Evolutionary conservation across 139 green algal genomes (phyloP), one percentile per base, ranked within the genome.

Genomic region (Eudorina sp.): DNA sequence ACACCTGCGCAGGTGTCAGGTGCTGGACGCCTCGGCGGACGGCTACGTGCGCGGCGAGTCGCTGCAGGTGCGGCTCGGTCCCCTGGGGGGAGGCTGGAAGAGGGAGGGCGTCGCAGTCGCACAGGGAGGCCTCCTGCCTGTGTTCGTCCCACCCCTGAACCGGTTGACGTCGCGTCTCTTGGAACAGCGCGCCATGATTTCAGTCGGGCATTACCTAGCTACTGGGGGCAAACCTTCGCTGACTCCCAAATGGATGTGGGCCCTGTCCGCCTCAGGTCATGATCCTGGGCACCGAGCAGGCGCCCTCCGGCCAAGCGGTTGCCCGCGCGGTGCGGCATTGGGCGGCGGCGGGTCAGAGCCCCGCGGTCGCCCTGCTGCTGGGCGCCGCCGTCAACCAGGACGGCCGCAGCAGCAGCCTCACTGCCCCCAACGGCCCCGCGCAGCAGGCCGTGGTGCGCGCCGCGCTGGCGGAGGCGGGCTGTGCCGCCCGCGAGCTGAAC

Each of bases 401-500:
- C 84, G 96, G 95, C 1, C 94, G 95, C 86, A 96, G 93, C 80
- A 96, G 93, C 88, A 92, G 91, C 74, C 91, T 99, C 55, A 98
- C 97, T 0, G 96, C 97, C 14, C 97, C 97, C 53, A 98, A 97
- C 88, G 97, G 96, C 0, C 96, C 96, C 9, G 94, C 96, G 29
- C 97, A 99, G 91, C 93, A 97, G 88, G 90, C 85, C 29, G 95
- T 98, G 41, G 92, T 98, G 1, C 73, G 90, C 4, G 73, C 73
- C 3, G 95, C 95, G 3, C 88, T 96, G 27, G 18, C 1, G 14
- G 53, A n/a, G 1, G 91, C 86, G 3, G 41, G 68, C 1, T 14
- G 94, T 0, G 21, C n/a, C 0, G 46, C 90, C 0, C 0, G 7
- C 11, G 80, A 21, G 18, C 29, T 95, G 25, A 40, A 78, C 36